Evolutionary conservation across 805 yeast species (phyloP).

Genomic region (Ogataea haglerorum): DNA sequence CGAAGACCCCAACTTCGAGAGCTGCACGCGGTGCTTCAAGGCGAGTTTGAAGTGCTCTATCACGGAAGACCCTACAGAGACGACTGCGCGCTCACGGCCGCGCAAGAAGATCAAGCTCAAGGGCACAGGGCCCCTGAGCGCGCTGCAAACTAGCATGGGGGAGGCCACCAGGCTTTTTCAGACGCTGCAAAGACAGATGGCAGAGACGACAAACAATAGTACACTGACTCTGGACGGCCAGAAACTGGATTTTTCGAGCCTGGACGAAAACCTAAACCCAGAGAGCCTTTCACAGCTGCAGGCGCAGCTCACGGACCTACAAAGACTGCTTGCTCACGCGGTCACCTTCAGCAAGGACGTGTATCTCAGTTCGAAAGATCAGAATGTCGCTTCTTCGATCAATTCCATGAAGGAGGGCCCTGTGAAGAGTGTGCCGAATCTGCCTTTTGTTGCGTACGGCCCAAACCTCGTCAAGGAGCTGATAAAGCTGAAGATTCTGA

Average conservation of each 20-base stretch:
- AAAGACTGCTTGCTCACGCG: constrained; percentile 29
- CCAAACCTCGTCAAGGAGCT: constrained; percentile 38
- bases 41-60: constrained; percentile 45
- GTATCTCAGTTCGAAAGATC: constrained; percentile 1
- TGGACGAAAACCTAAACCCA: constrained; percentile 22
- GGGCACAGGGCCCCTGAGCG: constrained; percentile 27
- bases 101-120: constrained; percentile 29
- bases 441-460: constrained; percentile 37
- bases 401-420: constrained; percentile 37
- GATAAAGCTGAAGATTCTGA: constrained; percentile 34
- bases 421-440: constrained; percentile 29
- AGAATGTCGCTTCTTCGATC: constrained; percentile 29
- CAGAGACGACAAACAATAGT: constrained; percentile 11
- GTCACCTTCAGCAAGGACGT: constrained; percentile 16
- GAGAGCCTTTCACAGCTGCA: constrained; percentile 26
- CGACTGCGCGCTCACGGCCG: constrained; percentile 37
- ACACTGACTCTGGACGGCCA: constrained; percentile 10
- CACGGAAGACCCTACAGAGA: constrained; percentile 48
- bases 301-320: constrained; percentile 31
- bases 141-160: constrained; percentile 26
- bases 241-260: constrained; percentile 8
- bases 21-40: constrained; percentile 46
- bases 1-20: constrained; percentile 40
- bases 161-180: constrained; percentile 26
- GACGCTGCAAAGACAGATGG: constrained; percentile 20